phyloP scores from a whole-genome alignment of 257 asterid species.

The Nicotiana tabacum region DNA sequence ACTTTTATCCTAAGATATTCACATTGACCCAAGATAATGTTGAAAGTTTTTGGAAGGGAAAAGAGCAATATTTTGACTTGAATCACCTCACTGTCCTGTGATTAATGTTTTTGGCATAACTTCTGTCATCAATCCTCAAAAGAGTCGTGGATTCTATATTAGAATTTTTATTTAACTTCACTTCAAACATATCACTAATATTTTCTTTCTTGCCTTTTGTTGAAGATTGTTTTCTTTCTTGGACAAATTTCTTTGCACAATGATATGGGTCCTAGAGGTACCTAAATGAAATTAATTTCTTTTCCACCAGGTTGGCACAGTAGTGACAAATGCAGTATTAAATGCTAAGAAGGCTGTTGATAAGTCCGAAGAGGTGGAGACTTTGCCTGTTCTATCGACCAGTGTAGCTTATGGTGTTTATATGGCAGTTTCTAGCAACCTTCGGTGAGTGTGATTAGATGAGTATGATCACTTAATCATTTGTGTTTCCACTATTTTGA shows the following conservation, averaged over 20 bases:
- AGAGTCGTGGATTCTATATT: neutral
- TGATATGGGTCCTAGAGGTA: neutral
- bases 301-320: slow-evolving; percentile 65
- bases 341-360: slow-evolving; percentile 77
- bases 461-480: neutral
- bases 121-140: neutral
- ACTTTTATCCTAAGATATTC: neutral
- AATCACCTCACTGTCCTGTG: neutral
- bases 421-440: slow-evolving; percentile 89
- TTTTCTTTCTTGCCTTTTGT: neutral
- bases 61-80: neutral
- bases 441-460: slow-evolving; percentile 51
- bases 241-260: neutral
- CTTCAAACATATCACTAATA: neutral
- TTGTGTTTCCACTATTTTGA: neutral
- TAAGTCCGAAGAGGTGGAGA: slow-evolving; percentile 57
- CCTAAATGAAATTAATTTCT: slow-evolving; percentile 5
- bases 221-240: neutral
- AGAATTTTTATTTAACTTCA: neutral
- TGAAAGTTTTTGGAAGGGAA: neutral
- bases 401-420: slow-evolving; percentile 87
- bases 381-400: slow-evolving; percentile 70
- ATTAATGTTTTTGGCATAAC: neutral
- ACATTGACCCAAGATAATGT: neutral
- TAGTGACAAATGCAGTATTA: slow-evolving; percentile 64